Evolutionary conservation across 495 filamentous ascomycete genomes (phyloP), one percentile per base, ranked within the genome.

Genomic region (Lasiosphaeria ovina): DNA sequence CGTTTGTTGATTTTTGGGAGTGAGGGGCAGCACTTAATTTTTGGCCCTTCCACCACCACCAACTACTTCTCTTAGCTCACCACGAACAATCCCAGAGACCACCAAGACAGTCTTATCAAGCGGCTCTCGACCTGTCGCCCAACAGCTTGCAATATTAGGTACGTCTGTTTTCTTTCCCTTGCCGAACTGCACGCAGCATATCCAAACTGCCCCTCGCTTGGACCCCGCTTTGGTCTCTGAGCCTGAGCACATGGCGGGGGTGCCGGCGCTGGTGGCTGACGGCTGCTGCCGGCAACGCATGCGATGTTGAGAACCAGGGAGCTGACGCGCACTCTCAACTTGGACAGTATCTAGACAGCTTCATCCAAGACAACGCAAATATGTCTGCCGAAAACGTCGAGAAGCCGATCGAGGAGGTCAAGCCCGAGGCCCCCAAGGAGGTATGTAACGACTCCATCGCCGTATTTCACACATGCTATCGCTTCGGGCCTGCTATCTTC

Each of bases 371-470:
- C 33, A 44, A 52, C 50, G 51, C 60, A 56, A 77, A 61, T 54
- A 79, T 78, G 76, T 76, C 76, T 57, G 68, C 72, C 66, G 76
- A 79, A 56, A 77, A 73, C 62, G 60, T 63, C 34, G 69, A 68
- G 49, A 73, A 72, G 69, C 63, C 69, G 48, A 35, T 70, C 65
- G 71, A 71, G 62, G 70, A 73, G 70, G 70, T 71, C 61, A 69
- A 68, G 68, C 49, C 54, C 35, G 66, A 66, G 64, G 60, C 64
- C 36, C 51, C 56, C 38, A 51, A 57, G 60, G 61, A 63, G 66
- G 66, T 71, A 58, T 50, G 63, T 64, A 12, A n/a, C 24, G 7
- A 16, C 3, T 11, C 36, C 14, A 11, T 33, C 54, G 6, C 17
- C 32, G 35, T 34, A 5, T 36, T 10, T 35, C 6, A 5, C 32